phyloP scores from a whole-genome alignment of 73 alveolate genomes.

The Paramecium tetraurelia region DNA sequence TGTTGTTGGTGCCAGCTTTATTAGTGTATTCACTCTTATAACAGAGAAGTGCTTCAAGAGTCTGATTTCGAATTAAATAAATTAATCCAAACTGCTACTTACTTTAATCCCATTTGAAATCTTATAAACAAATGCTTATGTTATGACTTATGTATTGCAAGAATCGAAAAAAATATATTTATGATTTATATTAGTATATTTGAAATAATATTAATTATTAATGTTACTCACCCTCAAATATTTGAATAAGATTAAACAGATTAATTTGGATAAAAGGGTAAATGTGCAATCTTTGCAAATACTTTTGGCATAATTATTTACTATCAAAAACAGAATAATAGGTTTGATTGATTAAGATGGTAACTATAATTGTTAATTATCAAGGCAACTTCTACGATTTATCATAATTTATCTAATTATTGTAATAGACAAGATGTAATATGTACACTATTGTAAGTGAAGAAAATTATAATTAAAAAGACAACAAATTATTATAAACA shows the following conservation, averaged over 20 bases:
- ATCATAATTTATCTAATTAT: not conserved
- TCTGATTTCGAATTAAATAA: not conserved
- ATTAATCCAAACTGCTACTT: not conserved
- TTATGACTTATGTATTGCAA: not conserved
- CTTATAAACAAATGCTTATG: not conserved
- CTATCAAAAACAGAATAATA: not conserved
- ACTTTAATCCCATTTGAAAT: conserved; percentile 8
- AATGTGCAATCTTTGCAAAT: not conserved
- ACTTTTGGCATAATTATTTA: not conserved
- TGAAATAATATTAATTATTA: not conserved
- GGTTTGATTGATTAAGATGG: conserved; percentile 28
- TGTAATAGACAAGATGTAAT: not conserved
- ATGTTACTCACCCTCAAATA: not conserved
- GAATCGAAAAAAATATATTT: not conserved
- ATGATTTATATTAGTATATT: not conserved
- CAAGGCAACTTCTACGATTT: not conserved
- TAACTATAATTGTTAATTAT: not conserved
- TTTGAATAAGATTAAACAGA: not conserved
- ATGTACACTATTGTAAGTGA: not conserved
- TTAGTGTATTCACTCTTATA: not conserved
- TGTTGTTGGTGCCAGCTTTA: not conserved
- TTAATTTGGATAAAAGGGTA: not conserved
- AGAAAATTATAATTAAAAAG: not conserved
- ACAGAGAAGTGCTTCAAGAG: not conserved
- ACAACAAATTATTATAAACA: conserved; percentile 7